Conservation (phyloP, 352 stramenopile species). For the Pythium sukuiense region DNA sequence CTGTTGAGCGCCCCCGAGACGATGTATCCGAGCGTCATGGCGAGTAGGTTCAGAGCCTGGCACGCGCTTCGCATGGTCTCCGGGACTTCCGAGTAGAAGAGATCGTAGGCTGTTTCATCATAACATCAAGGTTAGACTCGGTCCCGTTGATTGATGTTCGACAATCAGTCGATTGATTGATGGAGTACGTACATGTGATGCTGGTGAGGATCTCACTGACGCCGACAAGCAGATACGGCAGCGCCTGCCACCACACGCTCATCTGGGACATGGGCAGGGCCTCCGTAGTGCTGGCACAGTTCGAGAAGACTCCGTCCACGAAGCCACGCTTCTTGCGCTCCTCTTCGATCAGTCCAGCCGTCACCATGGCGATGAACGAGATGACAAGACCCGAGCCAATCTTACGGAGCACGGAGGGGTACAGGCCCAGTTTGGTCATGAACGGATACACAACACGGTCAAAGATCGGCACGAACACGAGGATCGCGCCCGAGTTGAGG, state of each 20-base stretch:
- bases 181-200: constrained; percentile 69
- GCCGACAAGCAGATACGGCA: constrained; percentile 89
- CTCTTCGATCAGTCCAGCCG: constrained; percentile 66
- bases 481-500: constrained; percentile 88
- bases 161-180: background rate
- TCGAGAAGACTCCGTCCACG: constrained; percentile 53
- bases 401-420: constrained; percentile 81
- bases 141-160: background rate
- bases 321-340: constrained; percentile 54
- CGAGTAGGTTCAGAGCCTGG: constrained; percentile 89
- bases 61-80: constrained; percentile 90
- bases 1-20: constrained; percentile 81
- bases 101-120: constrained; percentile 61
- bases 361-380: constrained; percentile 72
- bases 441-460: constrained; percentile 82
- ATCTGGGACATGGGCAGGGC: constrained; percentile 74
- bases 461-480: constrained; percentile 91
- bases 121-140: background rate
- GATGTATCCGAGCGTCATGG: constrained; percentile 88
- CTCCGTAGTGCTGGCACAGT: constrained; percentile 70
- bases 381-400: constrained; percentile 86
- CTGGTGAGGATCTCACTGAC: constrained; percentile 89
- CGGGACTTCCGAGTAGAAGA: constrained; percentile 92
- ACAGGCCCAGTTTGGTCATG: constrained; percentile 54
- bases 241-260: constrained; percentile 90